A percentile compares a stretch with the other conserved stretches of the same genome.
Conservation (phyloP, 345 rosid genomes). For the Populus ilicifolia region DNA sequence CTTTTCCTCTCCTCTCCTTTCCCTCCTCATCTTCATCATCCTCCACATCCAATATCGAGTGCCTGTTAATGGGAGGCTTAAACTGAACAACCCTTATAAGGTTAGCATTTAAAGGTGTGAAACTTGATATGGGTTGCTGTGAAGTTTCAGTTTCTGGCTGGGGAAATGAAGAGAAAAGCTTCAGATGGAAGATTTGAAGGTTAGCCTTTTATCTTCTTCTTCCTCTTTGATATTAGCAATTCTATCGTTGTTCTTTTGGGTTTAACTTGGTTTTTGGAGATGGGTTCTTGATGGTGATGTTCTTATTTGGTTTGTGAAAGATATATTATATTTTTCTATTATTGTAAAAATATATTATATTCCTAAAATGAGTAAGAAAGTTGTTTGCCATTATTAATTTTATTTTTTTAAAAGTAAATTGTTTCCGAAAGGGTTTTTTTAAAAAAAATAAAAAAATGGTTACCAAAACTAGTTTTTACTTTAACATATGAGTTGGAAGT, state of each 20-base stretch:
- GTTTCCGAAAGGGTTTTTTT: no score
- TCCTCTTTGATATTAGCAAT: neutral
- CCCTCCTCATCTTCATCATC: slow-evolving; percentile 24
- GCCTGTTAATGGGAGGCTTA: slow-evolving; percentile 43
- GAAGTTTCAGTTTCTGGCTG: slow-evolving; percentile 38
- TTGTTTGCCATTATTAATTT: no score
- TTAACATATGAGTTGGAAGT: no score
- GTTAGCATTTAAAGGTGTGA: slow-evolving; percentile 3
- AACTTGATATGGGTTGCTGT: slow-evolving; percentile 1
- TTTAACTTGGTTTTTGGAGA: no score
- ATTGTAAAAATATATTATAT: no score
- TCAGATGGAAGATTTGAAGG: slow-evolving; percentile 5
- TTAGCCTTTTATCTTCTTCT: neutral
- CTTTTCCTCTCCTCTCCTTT: slow-evolving; percentile 24
- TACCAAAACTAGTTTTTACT: no score
- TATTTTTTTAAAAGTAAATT: no score
- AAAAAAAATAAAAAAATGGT: no score
- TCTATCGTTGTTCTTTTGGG: neutral
- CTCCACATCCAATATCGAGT: neutral
- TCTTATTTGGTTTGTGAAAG: no score
- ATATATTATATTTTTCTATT: no score
- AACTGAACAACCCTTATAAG: slow-evolving; percentile 69
- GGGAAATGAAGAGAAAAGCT: slow-evolving; percentile 46
- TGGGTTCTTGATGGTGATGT: no score
- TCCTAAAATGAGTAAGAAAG: no score